Base-by-base conservation (phyloP, 495 filamentous ascomycete species). In the Echria macrotheca region DNA sequence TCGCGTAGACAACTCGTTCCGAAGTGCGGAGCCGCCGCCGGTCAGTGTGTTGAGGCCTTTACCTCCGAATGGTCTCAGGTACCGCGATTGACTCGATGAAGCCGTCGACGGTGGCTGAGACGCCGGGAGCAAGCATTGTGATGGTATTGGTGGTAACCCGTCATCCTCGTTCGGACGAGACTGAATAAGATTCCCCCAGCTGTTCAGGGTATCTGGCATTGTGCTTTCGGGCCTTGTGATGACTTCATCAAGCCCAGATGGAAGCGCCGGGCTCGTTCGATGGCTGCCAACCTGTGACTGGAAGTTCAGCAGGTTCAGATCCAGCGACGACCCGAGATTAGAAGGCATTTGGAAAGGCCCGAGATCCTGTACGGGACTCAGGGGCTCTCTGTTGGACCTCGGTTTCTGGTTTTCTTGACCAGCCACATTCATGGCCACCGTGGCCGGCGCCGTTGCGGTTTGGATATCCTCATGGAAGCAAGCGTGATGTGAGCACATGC, bases 401-500 rank as follows among this genome's bases (percentile, higher is more conserved):
- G 71, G 72, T 25, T 57, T 64, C 47, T 74, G 65, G 51, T 73
- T 75, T 50, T 74, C 70, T 63, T 75, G 71, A 50, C 60, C 69
- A 24, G 53, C 44, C 25, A 59, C 49, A 31, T 38, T 55, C 18
- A 53, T 45, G 29, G 50, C 24, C 24, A 50, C 36, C 12, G 42
- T n/a, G 28, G 52, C 40, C n/a, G 50, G 43, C 40, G 54, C 38
- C 32, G 54, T 21, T 28, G 47, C 50, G 44, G 65, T 23, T 12
- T 46, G 66, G 45, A 63, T 32, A 50, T 72, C 66, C 54, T 83
- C 77, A 57, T 87, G 83, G 57, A 78, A 86, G 61, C 83, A 87
- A 25, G 83, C 83, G 71, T 87, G 83, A 61, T 87, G 83, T 11
- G 75, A 77, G 56, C 83, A 87, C 68, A 83, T 78, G 69, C 83